Evolutionary conservation across 2,329 filamentous ascomycete species (phyloP).

Genomic region (Penicillium corylophilum): DNA sequence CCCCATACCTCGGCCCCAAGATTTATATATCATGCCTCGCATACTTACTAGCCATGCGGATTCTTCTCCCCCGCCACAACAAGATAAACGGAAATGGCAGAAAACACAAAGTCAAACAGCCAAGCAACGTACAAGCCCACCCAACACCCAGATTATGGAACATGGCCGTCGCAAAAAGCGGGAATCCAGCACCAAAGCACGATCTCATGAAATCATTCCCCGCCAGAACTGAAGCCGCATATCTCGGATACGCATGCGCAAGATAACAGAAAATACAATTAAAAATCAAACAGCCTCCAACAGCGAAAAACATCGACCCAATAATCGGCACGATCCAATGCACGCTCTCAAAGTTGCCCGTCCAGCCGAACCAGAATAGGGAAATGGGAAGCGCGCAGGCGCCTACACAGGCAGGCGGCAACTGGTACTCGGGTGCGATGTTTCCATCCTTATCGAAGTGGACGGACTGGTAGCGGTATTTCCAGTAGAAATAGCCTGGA

Average conservation of each 20-base stretch:
- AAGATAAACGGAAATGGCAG: slow-evolving; percentile 44
- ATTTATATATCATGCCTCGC: slow-evolving; percentile 22
- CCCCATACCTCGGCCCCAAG: background rate
- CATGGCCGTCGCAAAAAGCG: slow-evolving; percentile 33
- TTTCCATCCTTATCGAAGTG: slow-evolving; percentile 20
- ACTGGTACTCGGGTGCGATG: slow-evolving; percentile 40
- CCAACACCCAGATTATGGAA: slow-evolving; percentile 34
- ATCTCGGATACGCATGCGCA: slow-evolving; percentile 68
- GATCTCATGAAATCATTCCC: slow-evolving; percentile 71
- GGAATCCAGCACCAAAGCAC: slow-evolving; percentile 44
- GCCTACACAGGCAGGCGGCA: slow-evolving; percentile 63
- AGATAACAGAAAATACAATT: slow-evolving; percentile 74
- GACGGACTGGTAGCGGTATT: slow-evolving; percentile 18
- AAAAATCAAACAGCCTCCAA: slow-evolving; percentile 70
- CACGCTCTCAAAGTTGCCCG: slow-evolving; percentile 54
- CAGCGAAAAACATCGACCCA: slow-evolving; percentile 62
- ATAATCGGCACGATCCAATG: slow-evolving; percentile 68
- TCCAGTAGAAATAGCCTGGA: slow-evolving; percentile 39
- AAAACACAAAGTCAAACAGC: slow-evolving; percentile 27
- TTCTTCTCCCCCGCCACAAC: slow-evolving; percentile 9
- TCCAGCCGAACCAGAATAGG: slow-evolving; percentile 67
- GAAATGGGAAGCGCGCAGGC: slow-evolving; percentile 63
- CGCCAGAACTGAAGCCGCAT: slow-evolving; percentile 69
- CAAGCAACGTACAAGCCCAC: slow-evolving; percentile 32
- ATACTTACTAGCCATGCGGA: slow-evolving; percentile 22